Evolutionary conservation across 495 filamentous ascomycete genomes (phyloP).

Genomic region (Schizothecium vesticola): DNA sequence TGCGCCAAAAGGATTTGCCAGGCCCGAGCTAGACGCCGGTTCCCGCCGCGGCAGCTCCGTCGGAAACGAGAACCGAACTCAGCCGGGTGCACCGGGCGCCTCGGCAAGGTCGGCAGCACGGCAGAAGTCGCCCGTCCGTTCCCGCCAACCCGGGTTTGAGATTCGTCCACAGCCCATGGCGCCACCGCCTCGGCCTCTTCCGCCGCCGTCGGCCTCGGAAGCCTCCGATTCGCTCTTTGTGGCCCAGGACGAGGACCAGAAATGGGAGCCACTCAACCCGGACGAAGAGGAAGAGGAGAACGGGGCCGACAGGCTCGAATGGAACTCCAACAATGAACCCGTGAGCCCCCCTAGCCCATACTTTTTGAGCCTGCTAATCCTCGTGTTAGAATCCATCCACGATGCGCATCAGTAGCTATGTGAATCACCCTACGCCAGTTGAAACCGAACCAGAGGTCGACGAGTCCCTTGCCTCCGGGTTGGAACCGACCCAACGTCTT

Average conservation of each 20-base stretch:
- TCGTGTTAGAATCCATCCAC: conserved; percentile 29
- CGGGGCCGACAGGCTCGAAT: conserved; percentile 55
- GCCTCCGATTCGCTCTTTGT: conserved; percentile 75
- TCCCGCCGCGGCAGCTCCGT: conserved; percentile 34
- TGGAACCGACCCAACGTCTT: conserved; percentile 64
- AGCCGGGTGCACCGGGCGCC: not conserved
- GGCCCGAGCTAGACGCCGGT: conserved; percentile 32
- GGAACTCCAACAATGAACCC: conserved; percentile 64
- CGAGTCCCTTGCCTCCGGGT: conserved; percentile 28
- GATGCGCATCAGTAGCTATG: conserved; percentile 33
- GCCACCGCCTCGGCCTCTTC: conserved; percentile 51
- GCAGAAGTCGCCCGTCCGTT: conserved; percentile 13
- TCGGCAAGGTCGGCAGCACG: conserved; percentile 9
- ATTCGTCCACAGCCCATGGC: conserved; percentile 36
- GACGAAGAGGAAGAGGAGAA: conserved; percentile 66
- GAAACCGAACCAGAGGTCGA: conserved; percentile 20
- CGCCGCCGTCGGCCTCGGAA: conserved; percentile 55
- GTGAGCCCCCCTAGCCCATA: conserved; percentile 23
- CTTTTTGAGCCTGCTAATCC: conserved; percentile 21
- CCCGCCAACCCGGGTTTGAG: conserved; percentile 28
- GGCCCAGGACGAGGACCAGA: conserved; percentile 60
- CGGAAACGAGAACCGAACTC: conserved; percentile 11
- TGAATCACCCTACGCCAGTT: conserved; percentile 20
- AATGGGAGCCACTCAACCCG: conserved; percentile 77
- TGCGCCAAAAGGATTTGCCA: conserved; percentile 17